phyloP scores from a whole-genome alignment of 768 basidiomycete genomes.

The Guyanaporus albipodus region DNA sequence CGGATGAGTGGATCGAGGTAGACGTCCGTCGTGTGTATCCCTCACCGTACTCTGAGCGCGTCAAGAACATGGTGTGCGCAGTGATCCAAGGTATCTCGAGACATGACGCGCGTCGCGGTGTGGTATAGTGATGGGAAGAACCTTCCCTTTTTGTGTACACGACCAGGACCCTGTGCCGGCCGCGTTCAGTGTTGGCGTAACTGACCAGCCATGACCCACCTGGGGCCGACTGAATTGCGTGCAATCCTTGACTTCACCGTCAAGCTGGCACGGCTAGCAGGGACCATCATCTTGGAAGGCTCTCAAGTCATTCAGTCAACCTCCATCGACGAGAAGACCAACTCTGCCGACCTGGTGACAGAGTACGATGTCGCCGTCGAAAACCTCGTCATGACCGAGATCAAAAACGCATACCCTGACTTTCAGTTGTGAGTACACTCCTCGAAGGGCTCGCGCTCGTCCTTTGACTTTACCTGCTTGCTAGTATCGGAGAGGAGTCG shows the following conservation, averaged over 20 bases:
- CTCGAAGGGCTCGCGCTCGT: background rate
- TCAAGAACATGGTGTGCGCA: constrained; percentile 70
- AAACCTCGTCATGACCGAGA: constrained; percentile 69
- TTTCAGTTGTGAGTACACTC: constrained; percentile 71
- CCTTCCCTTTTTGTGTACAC: constrained; percentile 20
- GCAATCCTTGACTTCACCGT: constrained; percentile 64
- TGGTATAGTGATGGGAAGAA: constrained; percentile 25
- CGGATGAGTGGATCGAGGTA: background rate
- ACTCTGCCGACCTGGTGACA: constrained; percentile 91
- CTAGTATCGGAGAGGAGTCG: constrained; percentile 90
- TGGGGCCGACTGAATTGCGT: constrained; percentile 45
- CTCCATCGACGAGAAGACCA: constrained; percentile 78
- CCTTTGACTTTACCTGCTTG: background rate
- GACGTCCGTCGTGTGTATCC: background rate
- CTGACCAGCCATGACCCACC: no score
- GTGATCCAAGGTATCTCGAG: constrained; percentile 19
- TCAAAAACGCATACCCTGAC: constrained; percentile 59
- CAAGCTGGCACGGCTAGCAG: constrained; percentile 65
- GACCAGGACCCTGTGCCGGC: no score
- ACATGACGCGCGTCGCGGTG: constrained; percentile 32
- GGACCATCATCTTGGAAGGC: constrained; percentile 69
- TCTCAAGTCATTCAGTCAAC: constrained; percentile 65
- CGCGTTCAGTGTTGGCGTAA: no score
- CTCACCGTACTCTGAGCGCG: constrained; percentile 91
- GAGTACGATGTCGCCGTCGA: constrained; percentile 92